Conservation (phyloP, 352 stramenopile genomes). For the Phytophthora megakarya region DNA sequence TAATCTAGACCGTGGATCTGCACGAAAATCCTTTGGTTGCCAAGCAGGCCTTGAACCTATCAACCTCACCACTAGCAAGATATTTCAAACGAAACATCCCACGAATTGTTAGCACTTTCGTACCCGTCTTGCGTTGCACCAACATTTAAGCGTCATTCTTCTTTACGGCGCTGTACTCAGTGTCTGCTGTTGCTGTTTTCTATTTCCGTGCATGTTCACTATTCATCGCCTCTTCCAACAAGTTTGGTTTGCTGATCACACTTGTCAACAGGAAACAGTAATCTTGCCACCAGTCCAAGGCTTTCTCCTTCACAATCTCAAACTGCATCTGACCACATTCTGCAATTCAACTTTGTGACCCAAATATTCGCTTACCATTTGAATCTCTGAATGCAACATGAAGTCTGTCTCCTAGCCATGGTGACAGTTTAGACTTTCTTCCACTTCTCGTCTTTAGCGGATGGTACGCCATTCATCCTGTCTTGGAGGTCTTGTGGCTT, state of each 20-base stretch:
- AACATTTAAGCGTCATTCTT: constrained; percentile 14
- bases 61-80: too few species aligned
- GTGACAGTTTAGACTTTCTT: neutral
- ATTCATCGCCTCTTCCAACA: neutral
- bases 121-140: neutral
- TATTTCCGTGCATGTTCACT: neutral
- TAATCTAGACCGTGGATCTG: too few species aligned
- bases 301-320: constrained; percentile 8
- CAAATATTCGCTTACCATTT: neutral
- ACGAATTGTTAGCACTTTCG: constrained; percentile 7
- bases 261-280: constrained; percentile 2
- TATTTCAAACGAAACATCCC: constrained; percentile 11
- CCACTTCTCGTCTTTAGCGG: constrained; percentile 2
- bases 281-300: constrained; percentile 13
- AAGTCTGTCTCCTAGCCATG: neutral
- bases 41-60: too few species aligned
- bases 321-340: constrained; percentile 3
- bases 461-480: too few species aligned
- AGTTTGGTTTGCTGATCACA: neutral
- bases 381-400: neutral
- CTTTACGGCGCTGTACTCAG: neutral
- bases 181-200: neutral
- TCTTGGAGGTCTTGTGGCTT: too few species aligned
- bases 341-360: neutral
- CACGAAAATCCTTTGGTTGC: too few species aligned